Evolutionary conservation across 306 rosid species (phyloP).

Genomic region (Dryas drummondii): DNA sequence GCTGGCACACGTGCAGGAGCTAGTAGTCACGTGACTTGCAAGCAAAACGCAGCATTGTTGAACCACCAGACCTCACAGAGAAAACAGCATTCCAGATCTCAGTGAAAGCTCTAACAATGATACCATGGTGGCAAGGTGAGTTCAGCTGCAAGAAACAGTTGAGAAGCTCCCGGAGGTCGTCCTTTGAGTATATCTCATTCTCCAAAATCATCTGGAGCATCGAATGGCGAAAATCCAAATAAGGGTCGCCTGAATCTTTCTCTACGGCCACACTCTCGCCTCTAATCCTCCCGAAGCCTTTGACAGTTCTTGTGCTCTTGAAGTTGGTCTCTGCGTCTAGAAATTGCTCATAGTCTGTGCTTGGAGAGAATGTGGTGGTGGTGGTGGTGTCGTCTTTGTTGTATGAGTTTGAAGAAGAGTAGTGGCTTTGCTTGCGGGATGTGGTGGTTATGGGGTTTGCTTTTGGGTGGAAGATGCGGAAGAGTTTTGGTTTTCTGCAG

Average conservation of each 20-base stretch:
- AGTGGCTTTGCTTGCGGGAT: slow-evolving; percentile 31
- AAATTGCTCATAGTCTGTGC: slow-evolving; percentile 27
- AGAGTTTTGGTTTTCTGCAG: slow-evolving; percentile 61
- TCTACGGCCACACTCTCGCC: slow-evolving; percentile 85
- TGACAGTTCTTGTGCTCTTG: slow-evolving; percentile 26
- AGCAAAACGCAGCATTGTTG: slow-evolving; percentile 27
- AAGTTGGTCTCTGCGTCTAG: slow-evolving; percentile 26
- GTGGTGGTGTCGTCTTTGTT: slow-evolving; percentile 36
- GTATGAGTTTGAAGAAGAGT: slow-evolving; percentile 37
- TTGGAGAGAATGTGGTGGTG: slow-evolving; percentile 38
- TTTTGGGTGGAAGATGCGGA: slow-evolving; percentile 46
- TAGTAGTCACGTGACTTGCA: slow-evolving; percentile 54
- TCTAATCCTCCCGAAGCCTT: slow-evolving; percentile 65
- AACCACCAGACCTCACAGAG: slow-evolving; percentile 35
- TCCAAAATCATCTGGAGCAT: slow-evolving; percentile 94
- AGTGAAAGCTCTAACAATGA: slow-evolving; percentile 74
- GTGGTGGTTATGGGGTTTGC: slow-evolving; percentile 41
- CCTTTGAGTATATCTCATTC: slow-evolving; percentile 80
- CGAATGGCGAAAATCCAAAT: slow-evolving; percentile 75
- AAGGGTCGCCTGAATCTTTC: slow-evolving; percentile 93
- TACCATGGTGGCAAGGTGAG: slow-evolving; percentile 66
- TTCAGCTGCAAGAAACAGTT: slow-evolving; percentile 82
- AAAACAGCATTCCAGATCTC: slow-evolving; percentile 94
- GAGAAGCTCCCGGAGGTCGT: slow-evolving; percentile 71
- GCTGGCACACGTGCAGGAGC: slow-evolving; percentile 20